Base-by-base conservation (phyloP, 495 filamentous ascomycete species). In the Cairneyella variabilis region DNA sequence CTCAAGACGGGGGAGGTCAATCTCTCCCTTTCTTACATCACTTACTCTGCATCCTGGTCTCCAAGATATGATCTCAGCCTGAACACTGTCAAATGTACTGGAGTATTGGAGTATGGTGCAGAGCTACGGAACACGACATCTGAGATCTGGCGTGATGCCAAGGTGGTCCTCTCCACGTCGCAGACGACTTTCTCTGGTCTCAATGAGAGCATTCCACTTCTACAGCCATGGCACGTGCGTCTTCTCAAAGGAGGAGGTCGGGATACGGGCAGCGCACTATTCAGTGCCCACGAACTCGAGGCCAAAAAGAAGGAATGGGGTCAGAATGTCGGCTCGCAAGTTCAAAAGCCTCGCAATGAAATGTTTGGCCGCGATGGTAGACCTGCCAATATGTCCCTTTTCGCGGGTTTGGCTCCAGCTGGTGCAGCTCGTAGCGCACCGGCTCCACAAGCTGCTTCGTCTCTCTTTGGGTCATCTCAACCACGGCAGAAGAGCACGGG, bases 131-230 rank as follows among this genome's bases (percentile, higher is more conserved):
- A 90, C 60, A 66, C 69, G 46, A 85, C 82, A 0, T 81, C 79
- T 0, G 86, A 90, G 66, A 81, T 76, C 10, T 90, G 85, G 86
- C 68, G 71, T 18, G 82, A 85, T 64, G 75, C 80, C 51, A 79
- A 78, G 47, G 68, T 90, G 22, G 76, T 75, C 23, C 76, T 90
- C 25, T 86, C 83, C 8, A 88, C 84, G 0, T 85, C 83, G 1
- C 83, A 88, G 62, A 80, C 84, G 6, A 74, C 75, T 5, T 87
- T 83, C 60, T 73, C 77, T 10, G 78, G 81, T 12, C 66, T 86
- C 6, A 73, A 75, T 20, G 84, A 86, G 42, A 65, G 65, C 9
- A 76, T 82, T 5, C 85, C 85, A 1, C 65, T 62, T 12, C 69
- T 89, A 50, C 63, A 74, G 6, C 70, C 82, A 0, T 89, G 85